Base-by-base conservation (phyloP, 441 rosid species). In the Hura crepitans region DNA sequence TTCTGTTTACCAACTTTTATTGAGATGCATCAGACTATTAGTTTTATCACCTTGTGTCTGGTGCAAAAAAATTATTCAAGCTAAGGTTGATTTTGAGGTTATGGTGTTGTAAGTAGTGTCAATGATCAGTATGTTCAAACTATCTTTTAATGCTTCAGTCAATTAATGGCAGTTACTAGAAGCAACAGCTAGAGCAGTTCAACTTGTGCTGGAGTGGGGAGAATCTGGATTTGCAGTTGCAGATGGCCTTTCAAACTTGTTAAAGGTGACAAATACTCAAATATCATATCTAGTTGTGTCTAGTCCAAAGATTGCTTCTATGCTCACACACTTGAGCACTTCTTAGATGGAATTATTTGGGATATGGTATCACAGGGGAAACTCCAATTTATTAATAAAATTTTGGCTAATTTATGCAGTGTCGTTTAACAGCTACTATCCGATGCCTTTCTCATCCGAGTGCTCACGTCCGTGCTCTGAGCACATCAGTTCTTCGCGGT, bases 111-210 rank as follows among this genome's bases (percentile, higher is more conserved):
- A 39, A 57, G 37, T 68, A 20, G 54, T 28, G 18, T 23, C 47
- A 11, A 10, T 30, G 22, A 3, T 56, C 63, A 22, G 27, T 20
- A 58, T 46, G 39, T n/a, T 62, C 27, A 27, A 51, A 58, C 63
- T 23, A n/a, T 65, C 60, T 15, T 30, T 43, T 50, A 42, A 45
- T 28, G 39, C 37, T 69, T 45, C 25, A 14, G 35, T 65, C 45
- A 35, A 66, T 68, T 72, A 78, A 64, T 60, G 71, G 73, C 89
- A 95, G 99, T 84, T 92, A 79, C 86, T 95, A 63, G 99, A 95
- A 87, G 97, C 97, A 49, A 95, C 97, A 1, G 97, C 99, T 60
- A 86, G 97, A 81, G 99, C 97, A 72, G 86, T 95, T 75, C 87
- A 83, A 69, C 90, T 89, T 0, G 89, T 92, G 65, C 78, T 90